Evolutionary conservation across 129 eudicot genomes (phyloP), one percentile per base, ranked within the genome.

Genomic region (Calendula officinalis): DNA sequence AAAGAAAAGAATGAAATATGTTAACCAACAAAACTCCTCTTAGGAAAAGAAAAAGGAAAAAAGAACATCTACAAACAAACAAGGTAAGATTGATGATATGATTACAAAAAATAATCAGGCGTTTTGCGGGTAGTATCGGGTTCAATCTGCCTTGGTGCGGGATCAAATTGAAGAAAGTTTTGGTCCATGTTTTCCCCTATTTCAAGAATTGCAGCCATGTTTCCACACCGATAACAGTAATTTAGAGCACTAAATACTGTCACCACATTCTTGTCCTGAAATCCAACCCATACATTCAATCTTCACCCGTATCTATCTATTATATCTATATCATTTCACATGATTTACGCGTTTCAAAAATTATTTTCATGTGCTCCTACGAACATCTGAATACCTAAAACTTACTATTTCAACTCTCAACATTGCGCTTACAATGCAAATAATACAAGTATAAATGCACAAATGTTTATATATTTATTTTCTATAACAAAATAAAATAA

Each of bases 151-250:
- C 95, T 75, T 36, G 97, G 97, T 13, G 96, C 96, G 2, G 97
- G 97, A 58, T 91, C 97, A 69, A 91, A 91, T 50, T 91, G 97
- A 70, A 91, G 94, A 77, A 91, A 87, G 56, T 84, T 91, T 69
- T 87, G 95, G 45, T 91, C 97, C 97, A 91, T 91, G 63, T 87
- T 82, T 71, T 91, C 97, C 58, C 97, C 97, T 32, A 91, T 84
- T 75, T 87, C 94, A 5, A 90, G 89, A 27, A 90, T 85, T 32
- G 91, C 90, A 64, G 95, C 94, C 97, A 85, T 89, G 37, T 89
- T 89, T 44, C 94, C 94, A 61, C 97, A 89, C 1, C 97, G 87
- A 67, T 89, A 89, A 58, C 97, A 89, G 48, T 89, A 89, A 71
- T 89, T 89, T 35, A 94, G 96, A 48, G 96, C 96, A 43, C 96